phyloP scores from a whole-genome alignment of 176 grass and related monocot species.

The Cenchrus purpureus region DNA sequence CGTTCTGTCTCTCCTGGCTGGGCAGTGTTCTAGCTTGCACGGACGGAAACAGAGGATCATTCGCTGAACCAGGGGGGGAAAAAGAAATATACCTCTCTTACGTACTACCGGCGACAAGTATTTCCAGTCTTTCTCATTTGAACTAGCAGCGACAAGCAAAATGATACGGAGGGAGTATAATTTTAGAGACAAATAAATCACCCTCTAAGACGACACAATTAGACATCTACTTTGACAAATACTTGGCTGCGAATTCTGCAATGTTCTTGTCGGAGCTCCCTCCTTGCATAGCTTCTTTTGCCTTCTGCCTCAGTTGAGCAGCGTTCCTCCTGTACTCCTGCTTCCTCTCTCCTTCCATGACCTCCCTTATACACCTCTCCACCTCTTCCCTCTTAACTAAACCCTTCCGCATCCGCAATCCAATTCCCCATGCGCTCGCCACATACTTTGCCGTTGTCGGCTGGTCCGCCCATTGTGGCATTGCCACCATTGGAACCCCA shows the following conservation, averaged over 20 bases:
- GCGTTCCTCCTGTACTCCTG: neutral
- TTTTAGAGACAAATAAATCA: too few relatives aligned
- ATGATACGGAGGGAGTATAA: too few relatives aligned
- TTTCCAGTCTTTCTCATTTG: too few relatives aligned
- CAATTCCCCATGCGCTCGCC: constrained; percentile 41
- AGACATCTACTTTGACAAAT: neutral
- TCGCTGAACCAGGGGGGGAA: too few relatives aligned
- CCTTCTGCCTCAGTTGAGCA: neutral
- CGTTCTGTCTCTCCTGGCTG: too few relatives aligned
- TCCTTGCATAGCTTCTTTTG: neutral
- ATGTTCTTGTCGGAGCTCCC: neutral
- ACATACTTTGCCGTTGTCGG: constrained; percentile 44
- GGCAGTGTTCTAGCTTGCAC: too few relatives aligned
- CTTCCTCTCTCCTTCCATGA: neutral
- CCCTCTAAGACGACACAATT: neutral
- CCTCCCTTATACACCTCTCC: neutral
- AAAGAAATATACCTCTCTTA: too few relatives aligned
- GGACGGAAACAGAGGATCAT: too few relatives aligned
- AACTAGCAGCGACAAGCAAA: too few relatives aligned
- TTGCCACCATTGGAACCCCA: constrained; percentile 19
- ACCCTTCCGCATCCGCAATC: constrained; percentile 1
- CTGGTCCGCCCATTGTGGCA: constrained; percentile 54
- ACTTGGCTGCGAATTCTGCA: neutral
- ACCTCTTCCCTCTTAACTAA: constrained; percentile 12
- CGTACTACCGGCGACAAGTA: too few relatives aligned